phyloP scores from a whole-genome alignment of 1,284 basidiomycete species.

The Sanghuangporus sanghuang region DNA sequence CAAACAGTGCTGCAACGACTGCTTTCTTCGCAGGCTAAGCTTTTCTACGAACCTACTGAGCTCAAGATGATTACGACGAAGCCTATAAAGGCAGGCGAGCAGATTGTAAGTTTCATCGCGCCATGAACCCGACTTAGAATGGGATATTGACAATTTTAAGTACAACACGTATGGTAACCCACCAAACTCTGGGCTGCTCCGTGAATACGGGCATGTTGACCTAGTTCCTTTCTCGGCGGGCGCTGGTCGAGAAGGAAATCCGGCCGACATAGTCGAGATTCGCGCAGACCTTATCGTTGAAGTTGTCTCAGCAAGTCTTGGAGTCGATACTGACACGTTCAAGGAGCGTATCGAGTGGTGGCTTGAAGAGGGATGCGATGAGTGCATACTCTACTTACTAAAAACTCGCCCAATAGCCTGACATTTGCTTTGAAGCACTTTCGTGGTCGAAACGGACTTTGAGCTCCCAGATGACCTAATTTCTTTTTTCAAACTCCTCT shows the following conservation, averaged over 20 bases:
- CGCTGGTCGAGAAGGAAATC: slow-evolving; percentile 55
- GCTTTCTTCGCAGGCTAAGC: slow-evolving; percentile 56
- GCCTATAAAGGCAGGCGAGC: slow-evolving; percentile 72
- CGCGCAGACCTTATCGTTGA: slow-evolving; percentile 69
- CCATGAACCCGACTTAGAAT: not conserved
- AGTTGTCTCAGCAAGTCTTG: slow-evolving; percentile 25
- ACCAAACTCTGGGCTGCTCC: slow-evolving; percentile 91
- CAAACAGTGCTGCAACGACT: not conserved
- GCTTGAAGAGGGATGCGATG: slow-evolving; percentile 85
- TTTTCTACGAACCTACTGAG: slow-evolving; percentile 73
- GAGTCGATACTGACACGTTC: slow-evolving; percentile 23
- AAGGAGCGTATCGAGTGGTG: slow-evolving; percentile 82
- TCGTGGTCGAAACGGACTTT: slow-evolving; percentile 52
- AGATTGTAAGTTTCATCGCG: slow-evolving; percentile 62
- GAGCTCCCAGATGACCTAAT: slow-evolving; percentile 61
- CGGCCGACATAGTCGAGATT: slow-evolving; percentile 84
- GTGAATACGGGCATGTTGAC: slow-evolving; percentile 94
- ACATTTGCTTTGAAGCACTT: slow-evolving; percentile 41
- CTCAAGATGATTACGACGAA: slow-evolving; percentile 83
- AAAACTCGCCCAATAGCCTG: not conserved
- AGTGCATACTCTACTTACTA: slow-evolving; percentile 49
- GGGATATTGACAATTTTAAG: slow-evolving; percentile 33
- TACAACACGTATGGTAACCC: slow-evolving; percentile 96
- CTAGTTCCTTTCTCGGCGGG: slow-evolving; percentile 46
- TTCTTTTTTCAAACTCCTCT: slow-evolving; percentile 64